Evolutionary conservation across 495 filamentous ascomycete species (phyloP), one percentile per base, ranked within the genome.

Genomic region (Aspergillus bridgeri): DNA sequence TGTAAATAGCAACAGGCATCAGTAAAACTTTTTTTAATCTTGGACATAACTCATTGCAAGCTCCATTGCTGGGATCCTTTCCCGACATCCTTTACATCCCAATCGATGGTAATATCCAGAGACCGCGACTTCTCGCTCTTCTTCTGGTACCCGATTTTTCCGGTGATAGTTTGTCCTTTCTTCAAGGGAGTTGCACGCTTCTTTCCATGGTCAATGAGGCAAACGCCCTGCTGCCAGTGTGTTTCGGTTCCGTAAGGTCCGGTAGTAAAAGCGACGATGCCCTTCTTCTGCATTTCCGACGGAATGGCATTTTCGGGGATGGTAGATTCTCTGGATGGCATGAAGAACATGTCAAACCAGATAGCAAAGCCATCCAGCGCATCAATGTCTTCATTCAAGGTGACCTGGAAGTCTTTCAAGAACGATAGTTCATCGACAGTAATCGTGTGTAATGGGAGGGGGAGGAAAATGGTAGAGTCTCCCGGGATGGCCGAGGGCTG

Each of bases 281-380:
- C 76, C 60, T 77, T 75, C 69, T 78, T 80, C 60, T 70, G 67
- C 71, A 75, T 72, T 38, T 77, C 73, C 24, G 71, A 65, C 29
- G 72, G 70, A 38, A 70, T 63, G 7, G 72, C 73, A 63, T 82
- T 66, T 19, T 76, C 67, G 3, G 80, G 72, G 19, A 82, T 64
- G 4, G 62, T 62, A 49, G 76, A 70, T 6, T 76, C 69, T 19
- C 71, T 63, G 2, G 77, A 76, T 3, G 78, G 77, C 66, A 83
- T 74, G 64, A 87, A 86, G 72, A 83, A 84, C 4, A 81, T 83
- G 61, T 87, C 84, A 58, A 87, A 86, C 83, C 83, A 86, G 56
- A 86, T 80, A 19, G 76, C 71, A 67, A 76, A 87, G 17, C 83
- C 84, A 69, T 86, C 81, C 21, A 87, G 71, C 3, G 76, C 69